Conservation (phyloP, 306 rosid genomes). For the barrel medic (Medicago truncatula) region DNA sequence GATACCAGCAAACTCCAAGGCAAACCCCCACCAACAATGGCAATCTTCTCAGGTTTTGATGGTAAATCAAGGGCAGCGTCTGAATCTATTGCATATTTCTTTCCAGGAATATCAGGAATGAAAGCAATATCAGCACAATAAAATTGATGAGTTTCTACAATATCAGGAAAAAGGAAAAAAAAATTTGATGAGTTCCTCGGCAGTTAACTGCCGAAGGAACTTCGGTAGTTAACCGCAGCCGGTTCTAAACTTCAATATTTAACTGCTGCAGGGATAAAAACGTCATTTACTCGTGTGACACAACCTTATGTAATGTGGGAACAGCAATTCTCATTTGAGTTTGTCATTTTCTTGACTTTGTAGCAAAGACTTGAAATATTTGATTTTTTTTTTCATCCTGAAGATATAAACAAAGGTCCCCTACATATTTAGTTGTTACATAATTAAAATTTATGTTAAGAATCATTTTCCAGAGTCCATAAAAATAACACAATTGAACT, state of each 20-base stretch:
- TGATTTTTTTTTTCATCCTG: background rate
- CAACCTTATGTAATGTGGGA: too few relatives aligned
- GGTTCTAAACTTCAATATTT: too few relatives aligned
- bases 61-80: conserved; percentile 98
- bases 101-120: conserved; percentile 93
- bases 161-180: too few relatives aligned
- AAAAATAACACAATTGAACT: conserved; percentile 16
- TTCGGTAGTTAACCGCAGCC: too few relatives aligned
- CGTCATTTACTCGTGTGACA: too few relatives aligned
- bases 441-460: conserved; percentile 8
- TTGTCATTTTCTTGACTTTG: conserved; percentile 45
- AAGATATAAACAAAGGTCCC: conserved; percentile 7
- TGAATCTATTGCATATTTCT: conserved; percentile 85
- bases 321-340: background rate
- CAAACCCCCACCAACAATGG: conserved; percentile 98
- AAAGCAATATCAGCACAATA: too few relatives aligned
- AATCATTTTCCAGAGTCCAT: background rate
- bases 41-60: conserved; percentile 85
- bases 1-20: conserved; percentile 97
- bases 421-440: conserved; percentile 34
- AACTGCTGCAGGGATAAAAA: too few relatives aligned
- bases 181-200: too few relatives aligned
- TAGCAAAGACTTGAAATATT: background rate
- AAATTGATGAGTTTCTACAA: too few relatives aligned
- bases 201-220: too few relatives aligned